Evolutionary conservation across 306 rosid genomes (phyloP), one percentile per base, ranked within the genome.

Genomic region (peach (Prunus persica)): DNA sequence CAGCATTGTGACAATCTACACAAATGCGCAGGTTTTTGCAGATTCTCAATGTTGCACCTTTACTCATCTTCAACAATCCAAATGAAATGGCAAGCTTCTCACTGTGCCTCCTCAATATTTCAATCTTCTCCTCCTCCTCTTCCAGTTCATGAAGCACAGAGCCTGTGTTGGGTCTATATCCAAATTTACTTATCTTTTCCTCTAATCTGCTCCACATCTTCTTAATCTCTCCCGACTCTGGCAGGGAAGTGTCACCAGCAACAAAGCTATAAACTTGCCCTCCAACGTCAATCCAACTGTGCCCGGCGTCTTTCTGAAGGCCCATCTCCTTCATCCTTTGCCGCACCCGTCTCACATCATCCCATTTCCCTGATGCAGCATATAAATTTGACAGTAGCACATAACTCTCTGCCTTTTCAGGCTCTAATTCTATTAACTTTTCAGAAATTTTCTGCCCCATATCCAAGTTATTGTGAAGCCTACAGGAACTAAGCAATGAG

Each of bases 71-170:
- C 69, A 88, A 83, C 51, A 93, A 78, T 50, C 93, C 97, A 73
- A 84, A 88, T 30, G 89, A 91, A 80, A 93, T 83, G 69, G 97
- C 97, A 72, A 91, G 91, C 88, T 93, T 91, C 86, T 93, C 98
- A 66, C 97, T 89, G 54, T 93, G 97, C 61, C 80, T 85, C 69
- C 78, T 82, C 58, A 91, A 82, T 30, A 85, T 69, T 81, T 82
- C 88, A 60, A 80, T 74, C 84, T 93, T 93, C 79, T 89, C 95
- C 65, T 75, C 87, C 75, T 93, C 87, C 73, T 93, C 88, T 63
- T 86, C 91, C 69, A 86, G 74, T 54, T 89, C 93, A 85, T 91
- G 98, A 81, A 93, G 96, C 70, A 91, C 96, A 20, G 90, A 91
- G 69, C 84, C 85, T 11, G 88, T 83, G 79, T 88, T 78, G 0